Conservation (phyloP, 805 yeast genomes). For the Pichia cabralensis region DNA sequence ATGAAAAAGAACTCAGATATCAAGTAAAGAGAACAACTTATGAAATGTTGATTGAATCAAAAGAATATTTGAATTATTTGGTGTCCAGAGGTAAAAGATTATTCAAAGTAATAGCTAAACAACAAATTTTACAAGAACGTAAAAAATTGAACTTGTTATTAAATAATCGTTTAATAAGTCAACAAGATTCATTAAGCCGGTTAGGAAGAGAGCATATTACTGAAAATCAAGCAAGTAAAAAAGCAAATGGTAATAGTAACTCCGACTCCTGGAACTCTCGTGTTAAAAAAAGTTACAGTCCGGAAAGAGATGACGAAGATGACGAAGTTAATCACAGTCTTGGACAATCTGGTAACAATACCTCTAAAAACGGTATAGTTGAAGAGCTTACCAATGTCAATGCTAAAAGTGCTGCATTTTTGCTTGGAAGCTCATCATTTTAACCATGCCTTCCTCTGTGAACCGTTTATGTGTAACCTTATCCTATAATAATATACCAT, state of each 20-base stretch:
- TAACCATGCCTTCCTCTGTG: too few relatives aligned
- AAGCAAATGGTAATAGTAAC: not conserved
- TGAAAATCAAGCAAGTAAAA: constrained; percentile 9
- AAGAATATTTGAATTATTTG: constrained; percentile 48
- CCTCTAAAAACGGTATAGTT: constrained; percentile 1
- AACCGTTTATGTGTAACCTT: too few relatives aligned
- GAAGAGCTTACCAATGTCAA: constrained; percentile 36
- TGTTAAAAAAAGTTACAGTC: too few relatives aligned
- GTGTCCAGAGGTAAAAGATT: constrained; percentile 38
- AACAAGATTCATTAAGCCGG: constrained; percentile 44
- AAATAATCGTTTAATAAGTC: constrained; percentile 36
- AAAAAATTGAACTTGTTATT: constrained; percentile 63
- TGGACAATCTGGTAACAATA: not conserved
- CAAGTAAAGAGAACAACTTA: constrained; percentile 77
- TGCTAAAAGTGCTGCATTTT: constrained; percentile 74
- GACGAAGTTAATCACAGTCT: too few relatives aligned
- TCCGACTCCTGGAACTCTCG: constrained; percentile 29
- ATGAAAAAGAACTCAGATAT: constrained; percentile 65
- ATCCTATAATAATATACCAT: too few relatives aligned
- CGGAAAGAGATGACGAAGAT: too few relatives aligned
- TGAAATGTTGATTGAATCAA: constrained; percentile 70
- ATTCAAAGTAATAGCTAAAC: constrained; percentile 51
- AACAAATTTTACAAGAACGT: constrained; percentile 78
- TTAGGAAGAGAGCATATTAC: constrained; percentile 65
- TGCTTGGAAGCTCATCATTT: constrained; percentile 71